Evolutionary conservation across 2,329 filamentous ascomycete species (phyloP), one percentile per base, ranked within the genome.

Genomic region (Metarhizium rileyi): DNA sequence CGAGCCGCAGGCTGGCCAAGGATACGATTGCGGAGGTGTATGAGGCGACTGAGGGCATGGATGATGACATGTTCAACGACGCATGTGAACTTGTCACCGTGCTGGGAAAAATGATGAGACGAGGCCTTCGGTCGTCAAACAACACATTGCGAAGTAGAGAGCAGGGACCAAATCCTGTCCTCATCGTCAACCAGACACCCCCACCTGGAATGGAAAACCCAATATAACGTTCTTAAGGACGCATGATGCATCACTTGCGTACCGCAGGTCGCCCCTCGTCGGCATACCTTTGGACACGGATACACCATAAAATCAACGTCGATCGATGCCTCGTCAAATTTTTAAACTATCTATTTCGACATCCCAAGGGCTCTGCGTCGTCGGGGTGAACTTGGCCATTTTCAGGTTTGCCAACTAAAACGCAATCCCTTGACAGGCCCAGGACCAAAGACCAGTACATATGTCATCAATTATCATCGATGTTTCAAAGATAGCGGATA

Each of bases 21-120:
- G 77, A 83, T 35, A 88, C 90, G 3, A 93, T 97, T 53, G 78
- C 86, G 40, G 89, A 95, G 59, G 91, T 96, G 1, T 96, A 96
- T 63, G 86, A 90, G 50, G 89, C 90, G 1, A 83, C 86, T 48
- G 90, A 96, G 66, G 88, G 87, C 20, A 91, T 97, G 81, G 88
- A 94, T 52, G 90, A 97, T 61, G 89, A 94, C 57, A 94, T 93
- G 73, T 98, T 96, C 63, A 81, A 86, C 56, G 93, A 97, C 65
- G 89, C 90, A 0, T 90, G 89, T 51, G 86, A 91, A 60, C 76
- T 96, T 12, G 90, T 97, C 8, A 85, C 86, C 1, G 83, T 93
- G 0, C 67, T 97, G 1, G 89, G 88, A 6, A 87, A 84, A 61
- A 93, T 96, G 83, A 88, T 90, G 77, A 90, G 86, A 68, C 79